A percentile compares a stretch with the other conserved stretches of the same genome.
phyloP scores from a whole-genome alignment of 352 stramenopile genomes.

The Phytopythium helicoides region DNA sequence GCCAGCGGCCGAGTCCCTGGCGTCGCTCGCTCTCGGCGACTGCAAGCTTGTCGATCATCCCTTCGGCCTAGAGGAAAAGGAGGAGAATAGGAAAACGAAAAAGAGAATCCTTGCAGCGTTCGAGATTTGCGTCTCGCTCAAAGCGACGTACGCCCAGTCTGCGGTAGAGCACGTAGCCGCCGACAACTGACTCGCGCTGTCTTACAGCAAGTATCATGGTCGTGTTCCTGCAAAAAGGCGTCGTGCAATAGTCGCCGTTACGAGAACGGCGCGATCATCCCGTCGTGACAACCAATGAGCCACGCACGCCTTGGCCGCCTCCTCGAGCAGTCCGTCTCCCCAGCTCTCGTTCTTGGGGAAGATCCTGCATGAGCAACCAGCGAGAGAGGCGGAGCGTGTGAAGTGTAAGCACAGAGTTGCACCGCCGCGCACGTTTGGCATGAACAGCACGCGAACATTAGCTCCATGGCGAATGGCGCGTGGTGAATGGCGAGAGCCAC shows the following conservation, averaged over 20 bases:
- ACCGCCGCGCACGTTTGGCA: background rate
- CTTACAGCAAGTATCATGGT: conserved; percentile 34
- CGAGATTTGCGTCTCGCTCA: background rate
- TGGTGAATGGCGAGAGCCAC: too few relatives aligned
- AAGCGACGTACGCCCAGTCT: conserved; percentile 29
- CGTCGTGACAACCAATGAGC: background rate
- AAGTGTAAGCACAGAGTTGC: conserved; percentile 2
- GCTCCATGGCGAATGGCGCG: background rate
- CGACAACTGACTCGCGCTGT: conserved; percentile 7
- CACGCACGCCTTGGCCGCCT: conserved; percentile 18
- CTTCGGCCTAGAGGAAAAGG: conserved; percentile 19
- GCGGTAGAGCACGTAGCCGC: conserved; percentile 46
- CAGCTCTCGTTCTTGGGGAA: conserved; percentile 44
- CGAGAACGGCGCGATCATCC: background rate
- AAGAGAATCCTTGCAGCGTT: background rate
- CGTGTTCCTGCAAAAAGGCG: conserved; percentile 26
- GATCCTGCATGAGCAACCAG: conserved; percentile 13
- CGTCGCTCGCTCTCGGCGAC: conserved; percentile 29
- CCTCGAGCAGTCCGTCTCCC: conserved; percentile 26
- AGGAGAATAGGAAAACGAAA: background rate
- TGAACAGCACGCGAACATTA: conserved; percentile 12
- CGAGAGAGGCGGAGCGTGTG: background rate
- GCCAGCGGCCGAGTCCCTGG: conserved; percentile 23
- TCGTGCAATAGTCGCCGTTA: background rate
- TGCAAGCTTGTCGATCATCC: conserved; percentile 46